Conservation (phyloP, 805 yeast genomes). For the Candida wancherniae region DNA sequence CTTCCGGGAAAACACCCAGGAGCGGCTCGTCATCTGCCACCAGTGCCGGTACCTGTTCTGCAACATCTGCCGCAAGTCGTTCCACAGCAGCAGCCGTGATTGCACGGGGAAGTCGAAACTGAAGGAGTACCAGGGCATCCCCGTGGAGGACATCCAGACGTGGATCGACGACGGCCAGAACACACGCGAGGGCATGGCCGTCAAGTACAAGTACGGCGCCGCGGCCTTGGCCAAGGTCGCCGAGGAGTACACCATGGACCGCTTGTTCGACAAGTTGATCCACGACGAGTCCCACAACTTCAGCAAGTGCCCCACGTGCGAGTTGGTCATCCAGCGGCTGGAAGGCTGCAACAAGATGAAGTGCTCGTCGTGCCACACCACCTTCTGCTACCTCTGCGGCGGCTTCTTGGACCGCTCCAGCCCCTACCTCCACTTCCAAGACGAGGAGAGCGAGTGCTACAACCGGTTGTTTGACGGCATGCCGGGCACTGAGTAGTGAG, state of each 20-base stretch:
- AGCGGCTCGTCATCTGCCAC: constrained; percentile 45
- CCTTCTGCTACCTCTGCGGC: constrained; percentile 57
- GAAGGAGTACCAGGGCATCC: constrained; percentile 24
- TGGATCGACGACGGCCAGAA: constrained; percentile 30
- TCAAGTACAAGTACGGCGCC: constrained; percentile 43
- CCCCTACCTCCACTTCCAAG: constrained; percentile 51
- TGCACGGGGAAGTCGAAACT: constrained; percentile 31
- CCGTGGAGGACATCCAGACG: constrained; percentile 29
- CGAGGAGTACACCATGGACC: constrained; percentile 44
- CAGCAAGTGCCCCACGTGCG: constrained; percentile 51
- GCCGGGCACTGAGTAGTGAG: constrained; percentile 24
- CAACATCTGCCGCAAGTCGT: constrained; percentile 50
- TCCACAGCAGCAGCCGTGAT: constrained; percentile 51
- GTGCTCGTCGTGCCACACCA: constrained; percentile 44
- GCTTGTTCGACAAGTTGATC: constrained; percentile 41
- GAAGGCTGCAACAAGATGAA: constrained; percentile 67
- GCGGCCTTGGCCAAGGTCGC: constrained; percentile 38
- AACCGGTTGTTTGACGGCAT: constrained; percentile 50
- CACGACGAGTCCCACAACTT: constrained; percentile 38
- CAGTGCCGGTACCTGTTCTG: constrained; percentile 53
- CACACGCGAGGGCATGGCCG: constrained; percentile 27
- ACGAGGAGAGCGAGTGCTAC: constrained; percentile 40
- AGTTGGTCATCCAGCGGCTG: constrained; percentile 43
- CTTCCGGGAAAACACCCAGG: constrained; percentile 43
- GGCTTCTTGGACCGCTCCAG: constrained; percentile 29